Evolutionary conservation across 2,329 filamentous ascomycete species (phyloP).

Genomic region (Aschersonia sp.): DNA sequence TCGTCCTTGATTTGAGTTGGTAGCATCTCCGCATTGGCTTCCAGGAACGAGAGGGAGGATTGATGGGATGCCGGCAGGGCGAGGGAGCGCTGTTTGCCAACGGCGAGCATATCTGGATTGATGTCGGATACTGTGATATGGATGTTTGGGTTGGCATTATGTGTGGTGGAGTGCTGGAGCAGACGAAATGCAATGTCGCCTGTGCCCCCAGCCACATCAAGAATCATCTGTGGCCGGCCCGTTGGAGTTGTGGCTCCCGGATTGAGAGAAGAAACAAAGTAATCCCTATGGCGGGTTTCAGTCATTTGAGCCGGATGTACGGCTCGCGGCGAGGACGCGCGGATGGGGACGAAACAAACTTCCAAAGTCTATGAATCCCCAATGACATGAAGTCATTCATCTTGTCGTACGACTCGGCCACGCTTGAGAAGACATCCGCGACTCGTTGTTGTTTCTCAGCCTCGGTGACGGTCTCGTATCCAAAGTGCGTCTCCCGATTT

Average conservation of each 20-base stretch:
- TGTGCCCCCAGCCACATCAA: conserved; percentile 93
- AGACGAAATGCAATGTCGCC: conserved; percentile 97
- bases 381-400: conserved; percentile 99
- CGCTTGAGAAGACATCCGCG: conserved; percentile 82
- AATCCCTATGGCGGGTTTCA: conserved; percentile 39
- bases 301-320: not conserved
- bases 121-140: conserved; percentile 90
- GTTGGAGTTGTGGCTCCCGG: conserved; percentile 47
- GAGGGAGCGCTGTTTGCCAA: conserved; percentile 67
- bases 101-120: conserved; percentile 85
- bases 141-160: conserved; percentile 58
- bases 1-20: conserved; percentile 44
- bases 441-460: conserved; percentile 60
- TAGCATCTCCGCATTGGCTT: conserved; percentile 79
- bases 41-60: conserved; percentile 55
- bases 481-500: conserved; percentile 69
- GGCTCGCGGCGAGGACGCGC: not conserved
- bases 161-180: conserved; percentile 76
- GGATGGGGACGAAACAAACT: conserved; percentile 27
- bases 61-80: conserved; percentile 39
- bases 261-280: conserved; percentile 85
- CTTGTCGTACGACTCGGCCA: conserved; percentile 84
- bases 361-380: conserved; percentile 93
- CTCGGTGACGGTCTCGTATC: conserved; percentile 73
- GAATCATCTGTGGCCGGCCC: conserved; percentile 49